Percentiles rank a stretch among this genome's conserved stretches.
phyloP scores from a whole-genome alignment of 129 eudicot genomes.

The Flaveria bidentis region DNA sequence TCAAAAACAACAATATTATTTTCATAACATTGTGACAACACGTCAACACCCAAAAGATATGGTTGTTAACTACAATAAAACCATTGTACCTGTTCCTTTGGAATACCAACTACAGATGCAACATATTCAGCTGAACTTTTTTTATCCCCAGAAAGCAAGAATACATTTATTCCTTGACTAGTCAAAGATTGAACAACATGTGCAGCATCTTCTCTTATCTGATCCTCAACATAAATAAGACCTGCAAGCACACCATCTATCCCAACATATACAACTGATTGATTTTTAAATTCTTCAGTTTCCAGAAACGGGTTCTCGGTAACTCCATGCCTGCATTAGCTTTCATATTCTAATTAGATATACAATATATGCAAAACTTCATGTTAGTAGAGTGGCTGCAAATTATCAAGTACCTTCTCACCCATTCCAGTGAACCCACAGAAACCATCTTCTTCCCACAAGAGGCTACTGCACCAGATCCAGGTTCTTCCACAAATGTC shows the following conservation, averaged over 20 bases:
- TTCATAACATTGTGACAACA: neutral
- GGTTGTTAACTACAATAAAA: neutral
- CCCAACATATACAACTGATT: slow-evolving; percentile 94
- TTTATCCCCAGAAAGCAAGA: slow-evolving; percentile 94
- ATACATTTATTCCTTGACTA: slow-evolving; percentile 66
- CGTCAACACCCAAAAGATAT: no score
- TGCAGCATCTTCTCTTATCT: slow-evolving; percentile 96
- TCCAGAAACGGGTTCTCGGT: slow-evolving; percentile 62
- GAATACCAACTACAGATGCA: slow-evolving; percentile 93
- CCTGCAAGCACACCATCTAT: slow-evolving; percentile 83
- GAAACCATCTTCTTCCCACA: slow-evolving; percentile 68
- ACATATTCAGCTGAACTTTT: slow-evolving; percentile 88
- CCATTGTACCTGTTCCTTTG: slow-evolving; percentile 65
- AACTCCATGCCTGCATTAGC: slow-evolving; percentile 75
- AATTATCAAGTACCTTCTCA: slow-evolving; percentile 54
- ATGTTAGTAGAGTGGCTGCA: slow-evolving; percentile 19
- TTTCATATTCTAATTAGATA: neutral
- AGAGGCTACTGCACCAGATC: slow-evolving; percentile 95
- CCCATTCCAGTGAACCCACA: slow-evolving; percentile 95
- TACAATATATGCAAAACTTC: neutral
- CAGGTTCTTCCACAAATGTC: slow-evolving; percentile 92
- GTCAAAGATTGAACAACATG: slow-evolving; percentile 71
- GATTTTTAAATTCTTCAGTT: slow-evolving; percentile 72
- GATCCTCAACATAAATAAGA: slow-evolving; percentile 91
- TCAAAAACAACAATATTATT: neutral